Evolutionary conservation across 305 asterid species (phyloP), one percentile per base, ranked within the genome.

Genomic region (Solanum hybrid): DNA sequence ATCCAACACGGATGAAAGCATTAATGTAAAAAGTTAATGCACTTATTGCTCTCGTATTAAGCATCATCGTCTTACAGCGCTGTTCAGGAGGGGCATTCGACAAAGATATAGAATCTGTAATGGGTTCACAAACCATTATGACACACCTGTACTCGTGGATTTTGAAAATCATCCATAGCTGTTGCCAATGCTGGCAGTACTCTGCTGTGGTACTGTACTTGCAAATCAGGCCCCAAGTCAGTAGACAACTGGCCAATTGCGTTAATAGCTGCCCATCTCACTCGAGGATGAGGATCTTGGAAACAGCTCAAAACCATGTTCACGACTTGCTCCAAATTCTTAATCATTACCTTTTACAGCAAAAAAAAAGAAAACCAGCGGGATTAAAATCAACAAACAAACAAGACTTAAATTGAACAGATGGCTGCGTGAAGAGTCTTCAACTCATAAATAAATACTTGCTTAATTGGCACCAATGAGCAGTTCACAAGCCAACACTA

Each of bases 261-360:
- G 91, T 96, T 96, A 73, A 96, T 96, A 56, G 99, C 97, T 32
- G 99, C 98, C 99, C 99, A 96, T 84, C 99, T 93, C 87, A 95
- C 99, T 29, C 99, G 98, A 32, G 99, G 97, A 87, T 97, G 99
- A 90, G 99, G 97, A 91, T 97, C 97, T 94, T 96, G 98, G 91
- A 97, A 96, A 45, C 98, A 96, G 91, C 91, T 95, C 92, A 97
- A 90, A 87, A 97, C 98, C 99, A 97, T 97, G 91, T 89, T 93
- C 84, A 97, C 95, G 87, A 96, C 96, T 94, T 96, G 99, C 91
- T 95, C 97, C 92, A 97, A 93, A 93, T 92, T 96, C 91, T 93
- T 97, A 89, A 93, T 91, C 99, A 96, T 97, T 89, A 95, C 98
- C 99, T 97, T 86, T 10, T 87, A 73, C 15, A 86, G 36, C 71